These are phyloP conservation scores for Cyphellophora attinorum DNA, from an alignment of 2,329 filamentous ascomycete species.

Conservation along the genomic window DNA sequence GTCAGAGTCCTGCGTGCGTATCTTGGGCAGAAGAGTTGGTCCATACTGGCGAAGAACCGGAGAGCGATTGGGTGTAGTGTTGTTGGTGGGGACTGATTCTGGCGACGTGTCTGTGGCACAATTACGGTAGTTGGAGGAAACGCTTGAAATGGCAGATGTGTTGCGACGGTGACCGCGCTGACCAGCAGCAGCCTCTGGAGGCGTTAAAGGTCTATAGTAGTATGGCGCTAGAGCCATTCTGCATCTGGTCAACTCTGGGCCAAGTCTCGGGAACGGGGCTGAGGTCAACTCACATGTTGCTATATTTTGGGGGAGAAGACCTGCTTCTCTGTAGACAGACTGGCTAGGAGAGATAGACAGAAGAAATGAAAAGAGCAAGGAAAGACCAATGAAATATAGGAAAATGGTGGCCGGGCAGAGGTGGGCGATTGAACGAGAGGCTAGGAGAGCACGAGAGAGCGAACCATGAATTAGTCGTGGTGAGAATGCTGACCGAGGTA, in stretches of 20 bases:
- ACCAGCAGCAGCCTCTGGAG: constrained; percentile 28
- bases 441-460: constrained; percentile 13
- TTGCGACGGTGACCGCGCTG: constrained; percentile 46
- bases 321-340: constrained; percentile 13
- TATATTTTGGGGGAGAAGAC: constrained; percentile 13
- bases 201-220: constrained; percentile 35
- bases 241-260: constrained; percentile 7
- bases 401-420: constrained; percentile 10
- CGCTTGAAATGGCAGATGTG: constrained; percentile 54
- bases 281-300: constrained; percentile 11
- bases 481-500: constrained; percentile 15
- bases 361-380: constrained; percentile 15
- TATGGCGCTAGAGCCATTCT: constrained; percentile 34
- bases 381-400: constrained; percentile 14
- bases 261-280: constrained; percentile 6
- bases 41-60: constrained; percentile 67
- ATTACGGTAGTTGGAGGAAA: constrained; percentile 45
- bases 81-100: constrained; percentile 58
- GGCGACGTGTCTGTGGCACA: constrained; percentile 49
- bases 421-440: constrained; percentile 19
- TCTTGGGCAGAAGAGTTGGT: constrained; percentile 73
- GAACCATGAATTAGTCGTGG: constrained; percentile 13
- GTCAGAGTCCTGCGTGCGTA: constrained; percentile 74
- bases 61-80: constrained; percentile 61
- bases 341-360: constrained; percentile 10